Percentiles rank a stretch among this genome's conserved stretches.
phyloP scores from a whole-genome alignment of 106 monocot species.

The Ottelia alismoides region DNA sequence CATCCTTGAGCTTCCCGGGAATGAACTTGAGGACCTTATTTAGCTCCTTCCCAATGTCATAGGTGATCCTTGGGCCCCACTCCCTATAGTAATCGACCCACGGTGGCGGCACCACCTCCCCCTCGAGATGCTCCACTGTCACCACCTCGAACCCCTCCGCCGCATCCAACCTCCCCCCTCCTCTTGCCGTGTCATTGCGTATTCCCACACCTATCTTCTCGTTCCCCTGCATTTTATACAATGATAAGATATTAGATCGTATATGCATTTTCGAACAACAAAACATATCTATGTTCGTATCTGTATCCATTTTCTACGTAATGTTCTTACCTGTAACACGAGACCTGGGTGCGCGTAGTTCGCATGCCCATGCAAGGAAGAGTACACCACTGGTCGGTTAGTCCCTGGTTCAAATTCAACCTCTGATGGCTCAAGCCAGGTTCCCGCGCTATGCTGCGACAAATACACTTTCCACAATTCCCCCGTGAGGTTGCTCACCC shows the following conservation, averaged over 20 bases:
- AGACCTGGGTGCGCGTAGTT: constrained; percentile 42
- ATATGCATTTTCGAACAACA: too few species aligned
- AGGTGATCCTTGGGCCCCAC: constrained; percentile 73
- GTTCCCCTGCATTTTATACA: too few species aligned
- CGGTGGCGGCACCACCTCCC: constrained; percentile 26
- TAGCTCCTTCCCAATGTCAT: constrained; percentile 37
- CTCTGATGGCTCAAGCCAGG: constrained; percentile 48
- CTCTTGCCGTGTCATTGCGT: constrained; percentile 49
- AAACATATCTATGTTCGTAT: too few species aligned
- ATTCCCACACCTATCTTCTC: constrained; percentile 29
- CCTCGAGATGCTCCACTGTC: constrained; percentile 10
- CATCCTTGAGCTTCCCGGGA: constrained; percentile 33
- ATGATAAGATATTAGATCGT: too few species aligned
- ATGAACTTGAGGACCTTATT: constrained; percentile 26
- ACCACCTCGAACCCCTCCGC: constrained; percentile 31
- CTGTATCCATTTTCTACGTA: too few species aligned
- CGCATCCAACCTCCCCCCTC: constrained; percentile 37
- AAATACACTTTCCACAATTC: constrained; percentile 53
- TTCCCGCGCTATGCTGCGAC: constrained; percentile 56
- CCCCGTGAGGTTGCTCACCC: constrained; percentile 68
- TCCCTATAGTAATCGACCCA: constrained; percentile 59
- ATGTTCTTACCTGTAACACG: too few species aligned
- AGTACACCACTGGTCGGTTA: constrained; percentile 45
- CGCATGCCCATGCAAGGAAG: constrained; percentile 66
- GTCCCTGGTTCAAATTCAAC: constrained; percentile 16